These are phyloP conservation scores for Cladophialophora psammophila DNA, from an alignment of 2,329 filamentous ascomycete species.

Conservation along the genomic window DNA sequence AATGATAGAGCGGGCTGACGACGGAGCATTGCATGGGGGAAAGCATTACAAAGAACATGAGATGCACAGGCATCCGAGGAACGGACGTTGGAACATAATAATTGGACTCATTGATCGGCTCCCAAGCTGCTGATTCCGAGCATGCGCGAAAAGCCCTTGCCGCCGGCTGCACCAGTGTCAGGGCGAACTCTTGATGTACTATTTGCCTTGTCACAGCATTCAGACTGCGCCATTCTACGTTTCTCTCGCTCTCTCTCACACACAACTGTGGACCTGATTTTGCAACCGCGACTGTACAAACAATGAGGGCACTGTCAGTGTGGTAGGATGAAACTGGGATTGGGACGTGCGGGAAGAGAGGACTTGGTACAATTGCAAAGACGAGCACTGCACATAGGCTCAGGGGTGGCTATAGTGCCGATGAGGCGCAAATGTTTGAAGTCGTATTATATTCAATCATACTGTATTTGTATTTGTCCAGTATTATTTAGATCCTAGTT, in stretches of 20 bases:
- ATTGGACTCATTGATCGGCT: neutral
- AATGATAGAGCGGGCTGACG: neutral
- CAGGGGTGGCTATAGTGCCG: too few relatives aligned
- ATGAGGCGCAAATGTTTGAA: too few relatives aligned
- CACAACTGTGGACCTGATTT: too few relatives aligned
- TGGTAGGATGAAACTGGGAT: too few relatives aligned
- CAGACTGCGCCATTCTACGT: neutral
- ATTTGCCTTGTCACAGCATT: neutral
- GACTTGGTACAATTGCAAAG: too few relatives aligned
- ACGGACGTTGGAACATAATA: neutral
- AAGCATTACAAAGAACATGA: conserved; percentile 3
- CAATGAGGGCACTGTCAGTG: too few relatives aligned
- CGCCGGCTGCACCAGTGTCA: neutral
- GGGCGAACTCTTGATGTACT: neutral
- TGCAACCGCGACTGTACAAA: too few relatives aligned
- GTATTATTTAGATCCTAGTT: too few relatives aligned
- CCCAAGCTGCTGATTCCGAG: neutral
- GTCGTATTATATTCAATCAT: too few relatives aligned
- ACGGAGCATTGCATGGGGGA: conserved; percentile 4
- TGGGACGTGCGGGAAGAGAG: too few relatives aligned
- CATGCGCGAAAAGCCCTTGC: neutral
- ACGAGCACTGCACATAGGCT: too few relatives aligned
- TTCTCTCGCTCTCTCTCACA: neutral
- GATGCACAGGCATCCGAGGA: conserved; percentile 1
- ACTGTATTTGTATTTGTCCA: too few relatives aligned